Base-by-base conservation (phyloP, 148 eudicot species). In the Dysphania ambrosioides region DNA sequence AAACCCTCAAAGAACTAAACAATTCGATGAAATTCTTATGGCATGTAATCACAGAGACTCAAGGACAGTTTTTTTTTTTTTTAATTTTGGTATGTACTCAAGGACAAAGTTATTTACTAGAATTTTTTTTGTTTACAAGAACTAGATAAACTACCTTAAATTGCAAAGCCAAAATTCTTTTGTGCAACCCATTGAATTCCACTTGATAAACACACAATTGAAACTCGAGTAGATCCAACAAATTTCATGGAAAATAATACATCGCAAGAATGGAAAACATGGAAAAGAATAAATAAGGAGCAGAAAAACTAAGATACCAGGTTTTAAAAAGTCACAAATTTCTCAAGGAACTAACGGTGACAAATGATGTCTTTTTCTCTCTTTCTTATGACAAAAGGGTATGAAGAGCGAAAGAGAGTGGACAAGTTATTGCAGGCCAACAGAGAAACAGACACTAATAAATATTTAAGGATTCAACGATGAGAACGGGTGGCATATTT, bases 251-350 rank as follows among this genome's bases (percentile, higher is more conserved):
- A 56, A 57, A 42, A 0, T 12, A 3, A 30, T 0, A n/a, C n/a
- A n/a, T n/a, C n/a, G n/a, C 1, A 32, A 66, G 15, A 38, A 66
- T 7, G 21, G 21, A 6, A 66, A n/a, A n/a, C n/a, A n/a, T n/a
- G n/a, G 19, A 66, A 56, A 9, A 19, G 23, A 8, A 57, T n/a
- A 59, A 44, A 49, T 19, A 36, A 23, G 5, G 3, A 35, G 29
- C n/a, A n/a, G 18, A 32, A n/a, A 35, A 51, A 9, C 47, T 65
- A 8, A n/a, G 34, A 58, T 81, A 84, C 86, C 84, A 72, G 62
- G 15, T 38, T 36, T n/a, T 16, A 24, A 21, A 1, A 65, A 80
- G 71, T 8, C 44, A 58, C 6, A 11, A 69, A 68, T 26, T 21
- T 5, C 19, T 6, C 15, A 29, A 44, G 35, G 55, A 29, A 73